Evolutionary conservation across 352 stramenopile species (phyloP), one percentile per base, ranked within the genome.

Genomic region (Peronospora tabacina): DNA sequence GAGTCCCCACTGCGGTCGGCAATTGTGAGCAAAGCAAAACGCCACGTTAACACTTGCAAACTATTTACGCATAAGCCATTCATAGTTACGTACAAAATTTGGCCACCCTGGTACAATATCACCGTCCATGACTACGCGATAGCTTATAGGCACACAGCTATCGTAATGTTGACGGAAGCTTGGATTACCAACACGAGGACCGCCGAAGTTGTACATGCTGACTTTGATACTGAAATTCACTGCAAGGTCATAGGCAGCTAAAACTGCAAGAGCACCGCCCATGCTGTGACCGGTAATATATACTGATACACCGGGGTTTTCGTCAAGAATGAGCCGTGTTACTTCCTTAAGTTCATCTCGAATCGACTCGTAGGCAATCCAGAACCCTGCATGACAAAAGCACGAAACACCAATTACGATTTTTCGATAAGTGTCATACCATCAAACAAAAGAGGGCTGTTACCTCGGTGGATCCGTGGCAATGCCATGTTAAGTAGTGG

Each of bases 271-370:
- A 4, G 87, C 85, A 9, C 86, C 93, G 16, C 93, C 93, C 57
- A 97, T 84, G 41, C 78, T 95, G 63, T 98, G 91, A 0, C 93
- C 93, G 9, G 87, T 96, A 9, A 97, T 61, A 56, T 95, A 97
- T 7, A 97, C 71, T 5, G 68, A 82, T n/a, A 88, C 67, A n/a
- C 81, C 77, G 2, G 82, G 79, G 20, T 92, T 80, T 58, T 92
- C 82, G 38, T 92, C 76, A 20, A 92, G 44, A 11, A 92, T 78
- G 15, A 92, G 63, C 6, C 79, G 75, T 38, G 83, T 74, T 15
- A 87, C 73, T 55, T 89, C 79, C 29, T 83, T 80, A 4, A 95
- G 50, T 40, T 95, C 78, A 15, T 72, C 67, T 38, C 81, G 69
- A 8, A 93, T 77, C 6, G 84, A 90, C 19, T 74, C 79, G 44